Conservation (phyloP, 495 filamentous ascomycete genomes). For the Platismatia glauca region DNA sequence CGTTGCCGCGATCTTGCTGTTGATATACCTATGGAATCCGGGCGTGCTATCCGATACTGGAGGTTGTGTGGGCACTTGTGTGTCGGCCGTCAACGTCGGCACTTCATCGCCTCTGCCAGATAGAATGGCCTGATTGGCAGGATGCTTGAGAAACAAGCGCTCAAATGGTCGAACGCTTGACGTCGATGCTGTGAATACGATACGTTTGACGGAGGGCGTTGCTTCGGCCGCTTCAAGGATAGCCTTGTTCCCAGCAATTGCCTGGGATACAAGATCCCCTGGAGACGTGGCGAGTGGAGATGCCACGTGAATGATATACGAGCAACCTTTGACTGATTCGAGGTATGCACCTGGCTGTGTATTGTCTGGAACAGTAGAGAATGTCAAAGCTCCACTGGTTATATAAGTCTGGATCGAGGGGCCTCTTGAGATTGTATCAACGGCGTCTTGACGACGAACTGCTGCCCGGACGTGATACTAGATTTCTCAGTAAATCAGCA, state of each 20-base stretch:
- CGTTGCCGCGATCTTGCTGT: conserved; percentile 7
- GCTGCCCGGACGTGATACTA: conserved; percentile 11
- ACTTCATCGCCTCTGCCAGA: conserved; percentile 1
- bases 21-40: conserved; percentile 7
- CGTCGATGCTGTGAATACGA: conserved; percentile 12
- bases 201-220: conserved; percentile 6
- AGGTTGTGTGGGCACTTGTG: conserved; percentile 10
- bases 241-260: conserved; percentile 5
- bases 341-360: conserved; percentile 4
- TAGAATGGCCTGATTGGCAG: conserved; percentile 4
- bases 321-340: conserved; percentile 2
- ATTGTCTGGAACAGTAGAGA: conserved; percentile 10
- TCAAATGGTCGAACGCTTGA: conserved; percentile 8
- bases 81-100: conserved; percentile 4
- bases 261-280: conserved; percentile 11
- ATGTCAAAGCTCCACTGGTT: conserved; percentile 2
- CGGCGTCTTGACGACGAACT: conserved; percentile 10
- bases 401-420: conserved; percentile 5
- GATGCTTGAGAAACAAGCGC: neutral
- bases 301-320: conserved; percentile 11
- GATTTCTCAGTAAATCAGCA: neutral
- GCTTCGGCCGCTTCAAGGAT: conserved; percentile 8
- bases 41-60: conserved; percentile 1
- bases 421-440: conserved; percentile 10
- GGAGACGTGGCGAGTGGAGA: conserved; percentile 7